Evolutionary conservation across 371 early-diverging fungal species (phyloP).

Genomic region (Mortierella sp.): DNA sequence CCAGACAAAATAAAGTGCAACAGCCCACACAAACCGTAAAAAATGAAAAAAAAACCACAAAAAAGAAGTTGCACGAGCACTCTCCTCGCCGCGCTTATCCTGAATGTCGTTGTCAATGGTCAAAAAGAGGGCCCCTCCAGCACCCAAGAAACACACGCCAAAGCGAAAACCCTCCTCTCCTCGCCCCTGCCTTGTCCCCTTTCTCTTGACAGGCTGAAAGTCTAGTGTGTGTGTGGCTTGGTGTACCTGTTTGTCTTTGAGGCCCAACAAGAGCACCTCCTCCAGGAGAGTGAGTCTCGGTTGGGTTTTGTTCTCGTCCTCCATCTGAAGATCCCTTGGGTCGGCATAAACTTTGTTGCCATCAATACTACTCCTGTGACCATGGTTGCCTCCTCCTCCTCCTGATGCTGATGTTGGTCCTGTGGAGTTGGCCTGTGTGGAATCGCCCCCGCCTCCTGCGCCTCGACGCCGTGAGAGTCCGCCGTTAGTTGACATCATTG

Average conservation of each 20-base stretch:
- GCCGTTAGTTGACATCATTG: constrained; percentile 40
- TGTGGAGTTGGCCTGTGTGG: constrained; percentile 30
- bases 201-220: too few relatives aligned
- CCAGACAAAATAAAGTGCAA: not conserved
- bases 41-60: not conserved
- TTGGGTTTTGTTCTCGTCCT: constrained; percentile 72
- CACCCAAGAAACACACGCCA: too few relatives aligned
- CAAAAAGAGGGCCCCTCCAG: too few relatives aligned
- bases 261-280: constrained; percentile 91
- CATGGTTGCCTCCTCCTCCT: constrained; percentile 18
- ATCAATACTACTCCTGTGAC: constrained; percentile 16
- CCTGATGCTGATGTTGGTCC: constrained; percentile 18
- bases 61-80: not conserved
- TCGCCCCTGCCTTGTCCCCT: not conserved
- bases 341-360: constrained; percentile 40
- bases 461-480: constrained; percentile 56
- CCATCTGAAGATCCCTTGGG: constrained; percentile 57
- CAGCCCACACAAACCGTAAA: not conserved
- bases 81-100: not conserved
- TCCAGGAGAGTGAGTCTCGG: constrained; percentile 93
- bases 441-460: constrained; percentile 41
- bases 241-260: constrained; percentile 95
- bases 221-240: too few relatives aligned
- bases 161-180: too few relatives aligned
- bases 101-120: too few relatives aligned